Base-by-base conservation (phyloP, 75 land plant genomes). In the Pinus taeda region DNA sequence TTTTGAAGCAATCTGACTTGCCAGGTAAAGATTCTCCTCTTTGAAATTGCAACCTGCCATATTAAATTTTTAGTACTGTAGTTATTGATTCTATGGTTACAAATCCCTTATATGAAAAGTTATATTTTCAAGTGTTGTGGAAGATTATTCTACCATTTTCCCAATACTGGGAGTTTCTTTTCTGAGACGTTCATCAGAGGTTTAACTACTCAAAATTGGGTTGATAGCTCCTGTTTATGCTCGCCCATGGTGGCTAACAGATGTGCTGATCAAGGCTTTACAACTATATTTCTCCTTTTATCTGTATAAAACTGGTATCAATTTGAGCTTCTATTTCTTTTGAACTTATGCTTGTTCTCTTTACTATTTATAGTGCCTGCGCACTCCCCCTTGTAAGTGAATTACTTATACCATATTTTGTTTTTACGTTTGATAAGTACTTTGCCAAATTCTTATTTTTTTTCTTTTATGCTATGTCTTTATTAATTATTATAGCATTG, bases 1-100 rank as follows among this genome's bases (percentile, higher is more conserved):
- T 83, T 57, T 80, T 83, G 18, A 67, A 67, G 71, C 37, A n/a
- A 39, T 39, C 71, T 8, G n/a, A 67, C 39, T 18, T 67, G 49
- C 42, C 45, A 67, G 71, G 71, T 49, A 67, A 67, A 67, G 39
- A 37, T 67, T 67, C 49, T 67, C 11, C 21, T 67, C 71, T 39
- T 39, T 5, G 45, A 67, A 6, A 15, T 18, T 36, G 49, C 71
- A 67, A 67, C 2, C 39, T 8, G 39, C 71, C 71, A 20, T 67
- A n/a, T 39, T 36, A 20, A 53, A 15, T 39, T 67, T 39, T 39
- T 8, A 67, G 42, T 18, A 11, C 21, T 66, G 45, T 39, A 67
- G 37, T 18, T 67, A 36, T 42, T 20, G 15, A 39, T 67, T 67
- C 39, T 39, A 67, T 39, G 39, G 71, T 67, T 67, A 39, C 71